A percentile compares a stretch with the other conserved stretches of the same genome.
These are phyloP conservation scores for Aspergillus sparsus DNA, from an alignment of 495 filamentous ascomycete genomes.

Conservation along the genomic window DNA sequence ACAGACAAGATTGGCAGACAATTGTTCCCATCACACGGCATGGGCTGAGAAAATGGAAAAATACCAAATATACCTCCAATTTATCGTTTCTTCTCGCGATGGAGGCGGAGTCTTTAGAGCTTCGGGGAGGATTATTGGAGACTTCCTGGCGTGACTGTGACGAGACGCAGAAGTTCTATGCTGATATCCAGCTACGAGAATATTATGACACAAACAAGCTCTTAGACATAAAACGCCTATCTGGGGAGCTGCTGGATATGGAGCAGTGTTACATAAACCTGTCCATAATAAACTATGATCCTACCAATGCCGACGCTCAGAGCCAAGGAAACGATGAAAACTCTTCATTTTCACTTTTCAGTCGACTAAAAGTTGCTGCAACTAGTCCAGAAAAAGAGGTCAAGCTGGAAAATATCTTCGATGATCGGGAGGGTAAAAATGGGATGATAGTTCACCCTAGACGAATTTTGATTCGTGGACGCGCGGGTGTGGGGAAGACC, in stretches of 20 bases:
- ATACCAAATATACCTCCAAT: background rate
- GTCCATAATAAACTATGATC: slow-evolving; percentile 16
- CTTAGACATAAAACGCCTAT: slow-evolving; percentile 30
- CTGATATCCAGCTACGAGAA: slow-evolving; percentile 8
- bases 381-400: slow-evolving; percentile 3
- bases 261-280: slow-evolving; percentile 27
- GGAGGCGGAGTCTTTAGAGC: background rate
- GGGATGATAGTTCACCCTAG: slow-evolving; percentile 1
- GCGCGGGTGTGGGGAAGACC: slow-evolving; percentile 48
- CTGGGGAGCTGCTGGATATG: slow-evolving; percentile 20
- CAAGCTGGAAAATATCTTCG: slow-evolving; percentile 8
- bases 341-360: slow-evolving; percentile 6
- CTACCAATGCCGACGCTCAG: background rate
- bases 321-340: background rate
- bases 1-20: background rate
- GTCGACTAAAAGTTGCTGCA: slow-evolving; percentile 9
- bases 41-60: background rate
- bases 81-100: background rate
- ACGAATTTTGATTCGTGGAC: slow-evolving; percentile 45
- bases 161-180: slow-evolving; percentile 17
- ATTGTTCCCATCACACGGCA: background rate
- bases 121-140: background rate
- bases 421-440: background rate
- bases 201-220: slow-evolving; percentile 7
- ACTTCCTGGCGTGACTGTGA: slow-evolving; percentile 14